Evolutionary conservation across 108 stramenopile genomes (phyloP).

Genomic region (Nannochloropsis gaditana): DNA sequence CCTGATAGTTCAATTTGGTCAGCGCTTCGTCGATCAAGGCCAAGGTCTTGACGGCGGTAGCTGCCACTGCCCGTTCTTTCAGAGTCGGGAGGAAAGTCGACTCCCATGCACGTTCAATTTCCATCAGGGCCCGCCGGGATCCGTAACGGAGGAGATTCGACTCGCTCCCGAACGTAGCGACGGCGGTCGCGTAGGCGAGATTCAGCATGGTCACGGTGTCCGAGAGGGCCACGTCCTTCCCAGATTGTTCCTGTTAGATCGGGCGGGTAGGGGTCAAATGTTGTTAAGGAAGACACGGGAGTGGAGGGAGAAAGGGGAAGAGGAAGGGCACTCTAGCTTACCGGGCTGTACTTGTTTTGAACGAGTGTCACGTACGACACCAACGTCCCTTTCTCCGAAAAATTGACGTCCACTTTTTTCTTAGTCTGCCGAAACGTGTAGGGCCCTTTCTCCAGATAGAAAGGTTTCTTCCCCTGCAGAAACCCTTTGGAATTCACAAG

Average conservation of each 20-base stretch:
- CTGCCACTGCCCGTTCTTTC: background rate
- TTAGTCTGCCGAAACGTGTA: background rate
- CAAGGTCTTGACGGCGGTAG: background rate
- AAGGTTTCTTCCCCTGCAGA: background rate
- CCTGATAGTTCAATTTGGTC: background rate
- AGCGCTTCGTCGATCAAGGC: background rate
- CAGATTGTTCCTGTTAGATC: background rate
- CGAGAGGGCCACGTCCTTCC: background rate
- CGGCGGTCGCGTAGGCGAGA: background rate
- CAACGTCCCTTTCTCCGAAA: background rate
- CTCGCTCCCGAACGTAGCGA: conserved; percentile 16
- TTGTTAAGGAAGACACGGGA: background rate
- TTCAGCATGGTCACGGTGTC: background rate
- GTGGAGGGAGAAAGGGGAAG: background rate
- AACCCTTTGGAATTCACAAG: background rate
- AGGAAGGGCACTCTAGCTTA: background rate
- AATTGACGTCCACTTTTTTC: background rate
- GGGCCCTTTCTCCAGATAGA: conserved; percentile 17
- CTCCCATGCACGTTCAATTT: conserved; percentile 4
- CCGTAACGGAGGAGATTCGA: conserved; percentile 5
- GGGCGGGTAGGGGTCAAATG: background rate
- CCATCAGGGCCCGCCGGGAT: background rate
- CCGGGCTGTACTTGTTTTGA: background rate
- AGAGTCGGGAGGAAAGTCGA: background rate
- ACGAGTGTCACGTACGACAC: background rate